Evolutionary conservation across 441 rosid species (phyloP).

Genomic region (Adansonia gregorii): DNA sequence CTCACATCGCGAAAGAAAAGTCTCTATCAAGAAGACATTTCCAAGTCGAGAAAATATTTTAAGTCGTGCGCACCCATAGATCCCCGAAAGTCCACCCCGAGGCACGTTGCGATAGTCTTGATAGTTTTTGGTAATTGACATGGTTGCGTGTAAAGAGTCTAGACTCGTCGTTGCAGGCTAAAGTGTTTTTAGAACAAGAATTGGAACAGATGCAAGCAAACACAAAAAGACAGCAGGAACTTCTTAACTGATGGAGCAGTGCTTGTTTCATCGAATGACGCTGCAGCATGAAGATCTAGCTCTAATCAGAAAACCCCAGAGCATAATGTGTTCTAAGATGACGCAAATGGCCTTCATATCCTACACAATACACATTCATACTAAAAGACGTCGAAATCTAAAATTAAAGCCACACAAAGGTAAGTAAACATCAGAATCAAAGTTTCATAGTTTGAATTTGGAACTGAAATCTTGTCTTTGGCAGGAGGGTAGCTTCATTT

Average conservation of each 20-base stretch:
- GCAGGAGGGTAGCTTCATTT: not conserved
- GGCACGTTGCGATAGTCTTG: too few relatives aligned
- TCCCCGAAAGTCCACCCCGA: too few relatives aligned
- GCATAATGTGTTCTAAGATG: slow-evolving; percentile 14
- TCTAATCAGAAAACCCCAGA: not conserved
- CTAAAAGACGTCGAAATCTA: slow-evolving; percentile 4
- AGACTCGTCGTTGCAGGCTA: slow-evolving; percentile 52
- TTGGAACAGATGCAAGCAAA: slow-evolving; percentile 46
- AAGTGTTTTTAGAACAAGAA: slow-evolving; percentile 61
- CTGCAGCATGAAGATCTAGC: slow-evolving; percentile 25
- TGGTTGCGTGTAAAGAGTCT: slow-evolving; percentile 68
- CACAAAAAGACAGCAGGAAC: slow-evolving; percentile 33
- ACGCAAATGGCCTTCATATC: slow-evolving; percentile 5
- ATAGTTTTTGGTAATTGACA: slow-evolving; percentile 71
- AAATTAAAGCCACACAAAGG: not conserved
- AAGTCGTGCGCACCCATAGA: too few relatives aligned
- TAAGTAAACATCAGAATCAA: not conserved
- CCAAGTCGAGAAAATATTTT: too few relatives aligned
- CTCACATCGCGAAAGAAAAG: too few relatives aligned
- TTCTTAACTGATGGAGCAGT: slow-evolving; percentile 27
- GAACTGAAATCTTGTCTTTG: not conserved
- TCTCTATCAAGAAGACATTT: too few relatives aligned
- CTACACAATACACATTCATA: not conserved
- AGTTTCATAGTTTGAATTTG: too few relatives aligned
- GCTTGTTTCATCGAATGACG: slow-evolving; percentile 33